phyloP scores from a whole-genome alignment of 768 basidiomycete genomes.

The Collybia sp. region DNA sequence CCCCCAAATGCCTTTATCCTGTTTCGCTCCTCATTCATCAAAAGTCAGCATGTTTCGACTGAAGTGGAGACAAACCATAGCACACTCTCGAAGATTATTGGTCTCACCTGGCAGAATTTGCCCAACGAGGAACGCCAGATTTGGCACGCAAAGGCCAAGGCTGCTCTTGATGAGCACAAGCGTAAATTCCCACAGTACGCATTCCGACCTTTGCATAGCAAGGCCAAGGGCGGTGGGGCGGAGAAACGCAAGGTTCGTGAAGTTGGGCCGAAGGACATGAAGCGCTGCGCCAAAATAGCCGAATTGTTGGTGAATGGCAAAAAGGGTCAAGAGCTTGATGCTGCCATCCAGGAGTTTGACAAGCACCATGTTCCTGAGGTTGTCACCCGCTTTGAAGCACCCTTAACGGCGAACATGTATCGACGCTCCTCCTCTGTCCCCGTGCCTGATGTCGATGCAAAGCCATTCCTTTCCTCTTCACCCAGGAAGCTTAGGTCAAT shows the following conservation, averaged over 20 bases:
- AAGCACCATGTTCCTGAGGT: constrained; percentile 51
- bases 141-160: constrained; percentile 76
- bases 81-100: constrained; percentile 81
- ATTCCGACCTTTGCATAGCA: constrained; percentile 59
- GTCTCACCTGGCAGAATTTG: constrained; percentile 77
- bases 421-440: constrained; percentile 65
- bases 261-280: constrained; percentile 57
- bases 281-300: constrained; percentile 64
- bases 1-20: constrained; percentile 87
- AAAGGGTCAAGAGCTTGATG: constrained; percentile 52
- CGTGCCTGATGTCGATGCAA: constrained; percentile 33
- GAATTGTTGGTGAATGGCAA: constrained; percentile 53
- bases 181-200: constrained; percentile 73
- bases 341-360: constrained; percentile 52
- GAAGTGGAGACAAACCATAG: constrained; percentile 80
- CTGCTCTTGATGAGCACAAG: constrained; percentile 69
- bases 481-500: constrained; percentile 24
- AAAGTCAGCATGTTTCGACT: constrained; percentile 70
- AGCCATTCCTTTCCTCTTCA: constrained; percentile 28
- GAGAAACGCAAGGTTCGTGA: constrained; percentile 59
- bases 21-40: constrained; percentile 81
- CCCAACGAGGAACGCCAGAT: constrained; percentile 70
- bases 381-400: constrained; percentile 68
- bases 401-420: constrained; percentile 68
- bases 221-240: constrained; percentile 31